A percentile compares a stretch with the other conserved stretches of the same genome.
Conservation (phyloP, 352 stramenopile species). For the Globisporangium carolinianum region DNA sequence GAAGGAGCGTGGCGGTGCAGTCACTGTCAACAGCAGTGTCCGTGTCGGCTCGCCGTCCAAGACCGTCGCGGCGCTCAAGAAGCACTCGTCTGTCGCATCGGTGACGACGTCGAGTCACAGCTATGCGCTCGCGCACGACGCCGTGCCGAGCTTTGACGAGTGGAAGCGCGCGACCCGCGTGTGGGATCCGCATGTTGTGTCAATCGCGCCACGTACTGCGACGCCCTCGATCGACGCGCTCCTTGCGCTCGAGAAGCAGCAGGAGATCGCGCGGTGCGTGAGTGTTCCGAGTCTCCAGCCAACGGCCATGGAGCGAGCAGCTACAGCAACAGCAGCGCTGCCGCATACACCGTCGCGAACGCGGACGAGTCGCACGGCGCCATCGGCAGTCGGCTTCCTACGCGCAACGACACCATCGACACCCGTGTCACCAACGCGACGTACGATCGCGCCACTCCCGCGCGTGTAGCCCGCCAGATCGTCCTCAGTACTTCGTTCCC, state of each 20-base stretch:
- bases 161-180: slow-evolving; percentile 52
- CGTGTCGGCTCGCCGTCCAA: slow-evolving; percentile 10
- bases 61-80: slow-evolving; percentile 8
- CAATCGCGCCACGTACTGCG: slow-evolving; percentile 3
- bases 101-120: too few relatives aligned
- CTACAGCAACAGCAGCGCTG: slow-evolving; percentile 8
- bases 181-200: slow-evolving; percentile 23
- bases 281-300: slow-evolving; percentile 51
- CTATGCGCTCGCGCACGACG: neutral
- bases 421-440: neutral
- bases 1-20: neutral
- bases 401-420: slow-evolving; percentile 2
- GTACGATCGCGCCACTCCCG: slow-evolving; percentile 9
- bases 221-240: slow-evolving; percentile 32
- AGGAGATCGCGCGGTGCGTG: slow-evolving; percentile 42
- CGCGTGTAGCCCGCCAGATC: slow-evolving; percentile 7
- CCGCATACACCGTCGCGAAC: slow-evolving; percentile 7
- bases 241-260: slow-evolving; percentile 11
- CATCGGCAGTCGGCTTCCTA: slow-evolving; percentile 10
- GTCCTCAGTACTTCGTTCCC: too few relatives aligned
- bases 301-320: slow-evolving; percentile 47
- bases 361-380: slow-evolving; percentile 14
- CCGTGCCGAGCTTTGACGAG: slow-evolving; percentile 43
- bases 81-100: slow-evolving; percentile 1
- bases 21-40: neutral